phyloP scores from a whole-genome alignment of 306 rosid species.

The Carpinus viminea region DNA sequence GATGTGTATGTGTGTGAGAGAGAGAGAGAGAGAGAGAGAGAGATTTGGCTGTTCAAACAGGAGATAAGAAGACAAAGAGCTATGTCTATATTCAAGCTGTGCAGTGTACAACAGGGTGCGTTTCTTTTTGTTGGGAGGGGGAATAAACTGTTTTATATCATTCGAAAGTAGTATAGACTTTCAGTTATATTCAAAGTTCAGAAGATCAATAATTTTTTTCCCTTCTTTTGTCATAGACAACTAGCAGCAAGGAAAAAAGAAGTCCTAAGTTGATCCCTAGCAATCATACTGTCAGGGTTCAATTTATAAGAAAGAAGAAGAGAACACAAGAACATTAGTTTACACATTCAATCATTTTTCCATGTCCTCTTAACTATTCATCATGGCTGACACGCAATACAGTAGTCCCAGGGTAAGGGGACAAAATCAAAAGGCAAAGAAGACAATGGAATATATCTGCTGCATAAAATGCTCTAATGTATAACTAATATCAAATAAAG shows the following conservation, averaged over 20 bases:
- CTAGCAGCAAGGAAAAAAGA: neutral
- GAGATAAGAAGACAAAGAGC: neutral
- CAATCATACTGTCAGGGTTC: neutral
- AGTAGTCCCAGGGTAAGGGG: neutral
- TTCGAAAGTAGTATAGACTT: neutral
- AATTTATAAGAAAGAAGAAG: neutral
- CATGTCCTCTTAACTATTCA: conserved; percentile 1
- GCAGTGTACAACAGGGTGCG: neutral
- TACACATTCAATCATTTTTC: neutral
- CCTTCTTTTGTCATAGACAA: neutral
- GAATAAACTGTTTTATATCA: neutral
- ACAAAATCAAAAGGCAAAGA: neutral
- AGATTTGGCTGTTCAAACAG: neutral
- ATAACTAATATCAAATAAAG: neutral
- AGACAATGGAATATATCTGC: neutral
- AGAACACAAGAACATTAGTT: neutral
- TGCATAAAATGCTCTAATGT: neutral
- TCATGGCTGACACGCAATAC: neutral
- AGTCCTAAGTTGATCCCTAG: neutral
- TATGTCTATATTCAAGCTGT: neutral
- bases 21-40: neutral
- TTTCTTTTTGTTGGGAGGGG: neutral
- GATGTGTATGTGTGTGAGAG: neutral
- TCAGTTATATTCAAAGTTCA: neutral
- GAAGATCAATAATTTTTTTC: neutral